phyloP scores from a whole-genome alignment of 176 grass and related monocot species.

The Sorghum bicolor region Sorghum_bicolor_NCBIv3 NC_012871.2:67352501-67353000 shows the following conservation, averaged over 20 bases:
- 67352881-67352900: neutral
- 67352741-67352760: neutral
- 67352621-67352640: conserved; percentile 11
- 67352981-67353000: neutral
- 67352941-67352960: neutral
- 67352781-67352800: neutral
- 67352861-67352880: neutral
- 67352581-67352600: conserved; percentile 15
- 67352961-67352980: neutral
- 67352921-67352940: neutral
- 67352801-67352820: neutral
- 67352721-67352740: neutral
- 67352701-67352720: neutral
- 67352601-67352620: neutral
- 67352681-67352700: neutral
- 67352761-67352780: neutral
- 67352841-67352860: neutral
- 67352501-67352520: conserved; percentile 64
- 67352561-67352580: conserved; percentile 37
- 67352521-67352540: conserved; percentile 74
- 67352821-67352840: neutral
- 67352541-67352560: conserved; percentile 37
- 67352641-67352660: conserved; percentile 9
- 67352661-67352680: neutral
- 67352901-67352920: neutral